phyloP scores from a whole-genome alignment of 208 protist genomes.

The Zelonia costaricensis region DNA sequence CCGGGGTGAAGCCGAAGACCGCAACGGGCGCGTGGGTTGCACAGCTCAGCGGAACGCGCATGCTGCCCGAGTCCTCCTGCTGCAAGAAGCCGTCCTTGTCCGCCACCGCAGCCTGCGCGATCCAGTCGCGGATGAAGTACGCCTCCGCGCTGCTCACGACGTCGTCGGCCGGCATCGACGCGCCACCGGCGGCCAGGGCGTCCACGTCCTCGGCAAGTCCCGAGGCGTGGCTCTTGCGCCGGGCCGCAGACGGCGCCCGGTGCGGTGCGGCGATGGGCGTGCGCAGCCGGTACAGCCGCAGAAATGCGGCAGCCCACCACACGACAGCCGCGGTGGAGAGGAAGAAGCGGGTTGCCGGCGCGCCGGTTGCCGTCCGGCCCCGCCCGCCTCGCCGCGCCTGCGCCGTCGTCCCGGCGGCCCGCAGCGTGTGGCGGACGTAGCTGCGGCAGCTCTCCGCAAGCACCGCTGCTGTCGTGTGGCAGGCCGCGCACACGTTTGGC shows the following conservation, averaged over 20 bases:
- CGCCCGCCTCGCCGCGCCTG: background rate
- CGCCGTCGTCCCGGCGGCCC: background rate
- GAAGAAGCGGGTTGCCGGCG: conserved; percentile 32
- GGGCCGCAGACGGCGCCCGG: background rate
- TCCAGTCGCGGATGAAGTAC: conserved; percentile 50
- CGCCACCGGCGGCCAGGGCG: background rate
- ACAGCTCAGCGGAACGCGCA: conserved; percentile 30
- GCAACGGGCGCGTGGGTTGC: conserved; percentile 24
- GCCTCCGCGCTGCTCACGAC: conserved; percentile 37
- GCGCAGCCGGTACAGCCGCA: conserved; percentile 33
- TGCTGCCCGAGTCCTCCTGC: conserved; percentile 22
- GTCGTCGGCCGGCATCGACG: conserved; percentile 5
- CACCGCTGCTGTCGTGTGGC: conserved; percentile 10
- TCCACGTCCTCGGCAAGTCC: background rate
- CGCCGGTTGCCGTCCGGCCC: background rate
- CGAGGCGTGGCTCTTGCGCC: background rate
- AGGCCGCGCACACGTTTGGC: conserved; percentile 30
- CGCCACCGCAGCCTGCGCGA: conserved; percentile 16
- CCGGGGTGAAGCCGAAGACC: conserved; percentile 29
- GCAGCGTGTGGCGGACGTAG: conserved; percentile 21
- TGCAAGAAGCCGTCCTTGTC: conserved; percentile 26
- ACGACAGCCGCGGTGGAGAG: conserved; percentile 45
- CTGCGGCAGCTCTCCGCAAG: conserved; percentile 21
- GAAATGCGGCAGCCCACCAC: conserved; percentile 38
- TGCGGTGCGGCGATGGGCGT: conserved; percentile 8